Base-by-base conservation (phyloP, 1,284 basidiomycete species). In the Fomitopsis pinicola region DNA sequence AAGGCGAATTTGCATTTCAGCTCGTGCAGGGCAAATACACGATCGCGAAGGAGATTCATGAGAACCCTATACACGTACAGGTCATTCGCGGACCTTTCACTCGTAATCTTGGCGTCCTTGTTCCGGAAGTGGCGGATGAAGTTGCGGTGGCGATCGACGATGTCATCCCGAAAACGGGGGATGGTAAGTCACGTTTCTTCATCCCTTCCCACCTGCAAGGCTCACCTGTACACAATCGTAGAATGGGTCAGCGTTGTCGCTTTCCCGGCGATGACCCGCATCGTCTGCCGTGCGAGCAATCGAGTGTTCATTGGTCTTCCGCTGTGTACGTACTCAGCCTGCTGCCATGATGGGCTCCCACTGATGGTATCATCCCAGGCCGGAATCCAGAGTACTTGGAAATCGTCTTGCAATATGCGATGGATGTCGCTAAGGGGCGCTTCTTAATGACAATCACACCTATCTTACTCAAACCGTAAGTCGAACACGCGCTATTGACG, bases 251-350 rank as follows among this genome's bases (percentile, higher is more conserved):
- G 61, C 9, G 55, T 78, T 6, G 72, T 71, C 14, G 66, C 75
- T 17, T 75, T 78, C 56, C 64, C 72, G n/a, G 75, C 73, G 7
- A 77, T 81, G 74, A 76, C 74, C 33, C 71, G 75, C 48, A 66
- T 81, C 42, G 75, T 82, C 44, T 77, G 78, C 7, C 72, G 79
- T 30, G 73, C 78, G 33, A 79, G 75, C 62, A 82, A 80, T 64
- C 74, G 80, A 45, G 76, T 78, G 7, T 79, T 83, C 60, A 75
- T 83, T 58, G 80, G 81, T 3, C 58, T 71, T 4, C 77, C 77
- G 5, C 53, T 78, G 6, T 81, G 81, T 73, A 35, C 57, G 64
- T 58, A 45, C 30, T 15, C 42, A 5, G 30, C 19, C 19, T 53
- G 7, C 40, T 19, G 52, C 8, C 28, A 36, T 45, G 7, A 26